Conservation (phyloP, 768 basidiomycete species). For the Xerocomellus intermedius region DNA sequence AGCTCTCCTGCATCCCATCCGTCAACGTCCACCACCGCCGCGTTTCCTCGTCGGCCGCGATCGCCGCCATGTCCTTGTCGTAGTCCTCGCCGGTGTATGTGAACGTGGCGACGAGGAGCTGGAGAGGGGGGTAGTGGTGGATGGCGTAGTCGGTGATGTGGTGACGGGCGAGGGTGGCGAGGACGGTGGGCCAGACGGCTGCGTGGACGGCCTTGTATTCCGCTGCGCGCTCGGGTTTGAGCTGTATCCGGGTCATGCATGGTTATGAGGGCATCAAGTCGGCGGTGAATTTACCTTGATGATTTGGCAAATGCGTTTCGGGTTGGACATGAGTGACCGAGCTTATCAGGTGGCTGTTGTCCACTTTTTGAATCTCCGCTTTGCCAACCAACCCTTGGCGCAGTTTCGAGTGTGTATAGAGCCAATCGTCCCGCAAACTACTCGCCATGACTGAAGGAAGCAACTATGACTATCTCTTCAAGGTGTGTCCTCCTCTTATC, state of each 20-base stretch:
- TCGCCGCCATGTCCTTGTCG: slow-evolving; percentile 60
- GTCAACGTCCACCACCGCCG: slow-evolving; percentile 75
- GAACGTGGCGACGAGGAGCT: slow-evolving; percentile 75
- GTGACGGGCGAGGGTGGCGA: slow-evolving; percentile 57
- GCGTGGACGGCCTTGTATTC: slow-evolving; percentile 62
- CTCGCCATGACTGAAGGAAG: slow-evolving; percentile 80
- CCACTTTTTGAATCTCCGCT: slow-evolving; percentile 32
- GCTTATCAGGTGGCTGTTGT: too few species aligned
- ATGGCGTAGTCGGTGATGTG: slow-evolving; percentile 79
- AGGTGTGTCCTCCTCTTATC: slow-evolving; percentile 49
- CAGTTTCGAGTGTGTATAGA: too few species aligned
- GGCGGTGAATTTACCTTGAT: slow-evolving; percentile 49
- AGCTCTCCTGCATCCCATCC: slow-evolving; percentile 75
- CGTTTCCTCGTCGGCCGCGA: slow-evolving; percentile 68
- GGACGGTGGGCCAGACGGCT: slow-evolving; percentile 67
- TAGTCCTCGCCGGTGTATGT: slow-evolving; percentile 70
- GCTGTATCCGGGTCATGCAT: slow-evolving; percentile 37
- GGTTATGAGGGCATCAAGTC: not conserved
- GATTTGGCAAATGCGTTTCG: slow-evolving; percentile 67
- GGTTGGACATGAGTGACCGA: slow-evolving; percentile 17
- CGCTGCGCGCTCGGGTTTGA: slow-evolving; percentile 49
- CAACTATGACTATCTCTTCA: slow-evolving; percentile 99
- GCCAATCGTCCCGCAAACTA: not conserved
- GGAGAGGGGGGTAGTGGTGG: slow-evolving; percentile 59
- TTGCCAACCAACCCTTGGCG: not conserved